A percentile compares a stretch with the other conserved stretches of the same genome.
phyloP scores from a whole-genome alignment of 208 protist species.

The Leishmania arabica region DNA sequence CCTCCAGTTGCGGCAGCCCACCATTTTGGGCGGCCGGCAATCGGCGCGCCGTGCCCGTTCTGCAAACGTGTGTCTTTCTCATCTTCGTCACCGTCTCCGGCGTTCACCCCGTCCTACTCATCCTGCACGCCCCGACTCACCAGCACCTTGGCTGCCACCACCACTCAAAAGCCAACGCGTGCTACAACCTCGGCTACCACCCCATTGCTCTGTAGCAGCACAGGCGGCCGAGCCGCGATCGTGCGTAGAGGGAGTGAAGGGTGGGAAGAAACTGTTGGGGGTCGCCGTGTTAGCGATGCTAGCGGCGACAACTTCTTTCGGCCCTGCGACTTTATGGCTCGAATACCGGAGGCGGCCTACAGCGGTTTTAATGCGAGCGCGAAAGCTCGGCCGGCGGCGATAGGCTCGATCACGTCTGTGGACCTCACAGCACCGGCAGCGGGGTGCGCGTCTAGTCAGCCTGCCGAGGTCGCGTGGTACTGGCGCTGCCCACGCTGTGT shows the following conservation, averaged over 20 bases:
- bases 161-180: not conserved
- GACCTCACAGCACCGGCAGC: not conserved
- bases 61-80: not conserved
- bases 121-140: not conserved
- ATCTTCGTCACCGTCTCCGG: constrained; percentile 3
- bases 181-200: not conserved
- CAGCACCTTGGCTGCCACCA: not conserved
- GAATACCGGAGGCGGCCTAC: not conserved
- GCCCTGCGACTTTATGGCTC: constrained; percentile 28
- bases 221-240: not conserved
- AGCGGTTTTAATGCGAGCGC: not conserved
- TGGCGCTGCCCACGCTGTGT: constrained; percentile 19
- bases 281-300: not conserved
- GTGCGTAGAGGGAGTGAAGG: not conserved
- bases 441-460: not conserved
- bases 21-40: not conserved
- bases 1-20: not conserved
- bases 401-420: not conserved
- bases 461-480: constrained; percentile 22
- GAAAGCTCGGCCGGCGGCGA: not conserved
- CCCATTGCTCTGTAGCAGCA: not conserved
- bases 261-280: not conserved
- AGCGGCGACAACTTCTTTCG: not conserved
- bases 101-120: not conserved
- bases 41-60: not conserved